A percentile compares a stretch with the other conserved stretches of the same genome.
These are phyloP conservation scores for Bacidia gigantensis DNA, from an alignment of 495 filamentous ascomycete genomes.

Conservation along the genomic window DNA sequence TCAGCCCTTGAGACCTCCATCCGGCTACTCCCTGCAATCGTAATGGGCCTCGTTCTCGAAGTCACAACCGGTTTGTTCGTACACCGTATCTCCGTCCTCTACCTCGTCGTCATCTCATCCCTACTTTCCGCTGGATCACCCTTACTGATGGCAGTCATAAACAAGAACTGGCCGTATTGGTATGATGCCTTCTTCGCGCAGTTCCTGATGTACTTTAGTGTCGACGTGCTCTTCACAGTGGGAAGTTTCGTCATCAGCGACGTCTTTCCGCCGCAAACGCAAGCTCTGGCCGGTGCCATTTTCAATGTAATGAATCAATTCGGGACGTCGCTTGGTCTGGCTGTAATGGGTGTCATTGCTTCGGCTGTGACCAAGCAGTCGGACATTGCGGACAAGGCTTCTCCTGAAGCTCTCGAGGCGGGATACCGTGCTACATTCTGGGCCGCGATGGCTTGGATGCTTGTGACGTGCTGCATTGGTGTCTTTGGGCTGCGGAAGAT, in stretches of 20 bases:
- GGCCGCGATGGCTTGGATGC: slow-evolving; percentile 31
- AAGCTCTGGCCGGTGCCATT: slow-evolving; percentile 49
- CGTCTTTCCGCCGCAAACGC: slow-evolving; percentile 41
- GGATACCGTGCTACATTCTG: slow-evolving; percentile 43
- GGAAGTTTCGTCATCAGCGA: slow-evolving; percentile 44
- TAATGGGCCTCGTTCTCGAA: slow-evolving; percentile 40
- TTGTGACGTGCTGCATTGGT: slow-evolving; percentile 27
- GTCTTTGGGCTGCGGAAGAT: slow-evolving; percentile 26
- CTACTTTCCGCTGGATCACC: slow-evolving; percentile 34
- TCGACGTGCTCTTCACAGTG: slow-evolving; percentile 42
- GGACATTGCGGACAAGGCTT: slow-evolving; percentile 11
- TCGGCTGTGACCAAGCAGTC: slow-evolving; percentile 32
- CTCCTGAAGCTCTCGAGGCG: slow-evolving; percentile 27
- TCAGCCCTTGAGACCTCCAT: slow-evolving; percentile 34
- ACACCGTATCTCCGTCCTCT: slow-evolving; percentile 36
- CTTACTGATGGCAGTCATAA: slow-evolving; percentile 38
- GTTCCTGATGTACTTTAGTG: slow-evolving; percentile 9
- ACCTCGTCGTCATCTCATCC: slow-evolving; percentile 32
- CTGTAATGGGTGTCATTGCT: slow-evolving; percentile 42
- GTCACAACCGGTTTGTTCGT: slow-evolving; percentile 40
- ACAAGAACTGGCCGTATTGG: slow-evolving; percentile 42
- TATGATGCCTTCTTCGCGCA: slow-evolving; percentile 36
- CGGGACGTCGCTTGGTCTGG: slow-evolving; percentile 44
- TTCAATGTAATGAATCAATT: slow-evolving; percentile 52
- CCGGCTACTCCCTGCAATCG: slow-evolving; percentile 41